These are phyloP conservation scores for Heterococcus sp. DNA, from an alignment of 108 stramenopile species.

Conservation along the genomic window DNA sequence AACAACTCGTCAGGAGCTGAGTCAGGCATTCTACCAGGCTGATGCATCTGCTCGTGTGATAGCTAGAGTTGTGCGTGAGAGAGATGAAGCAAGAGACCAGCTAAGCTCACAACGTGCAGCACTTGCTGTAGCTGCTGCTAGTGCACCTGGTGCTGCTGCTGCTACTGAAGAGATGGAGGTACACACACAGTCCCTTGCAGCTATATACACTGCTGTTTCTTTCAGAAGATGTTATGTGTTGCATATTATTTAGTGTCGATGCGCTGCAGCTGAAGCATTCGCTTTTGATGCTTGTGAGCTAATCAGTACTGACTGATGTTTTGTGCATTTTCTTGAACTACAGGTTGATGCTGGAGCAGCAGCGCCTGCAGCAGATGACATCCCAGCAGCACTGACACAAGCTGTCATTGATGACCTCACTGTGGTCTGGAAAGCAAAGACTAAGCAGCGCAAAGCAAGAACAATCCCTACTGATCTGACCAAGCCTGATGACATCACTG, in stretches of 20 bases:
- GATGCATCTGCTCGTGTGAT: slow-evolving; percentile 54
- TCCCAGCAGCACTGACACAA: neutral
- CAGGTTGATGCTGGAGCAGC: neutral
- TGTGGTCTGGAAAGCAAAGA: slow-evolving; percentile 26
- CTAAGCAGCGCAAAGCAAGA: slow-evolving; percentile 38
- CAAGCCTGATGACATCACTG: slow-evolving; percentile 9
- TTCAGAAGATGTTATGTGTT: neutral
- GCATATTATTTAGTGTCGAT: too few relatives aligned
- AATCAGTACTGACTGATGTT: neutral
- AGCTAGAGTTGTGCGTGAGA: slow-evolving; percentile 45
- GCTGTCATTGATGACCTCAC: slow-evolving; percentile 14
- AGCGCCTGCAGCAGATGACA: neutral
- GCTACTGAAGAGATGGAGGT: slow-evolving; percentile 6
- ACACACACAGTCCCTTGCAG: neutral
- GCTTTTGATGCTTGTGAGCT: neutral
- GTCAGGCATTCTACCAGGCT: slow-evolving; percentile 53
- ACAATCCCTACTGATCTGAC: slow-evolving; percentile 19
- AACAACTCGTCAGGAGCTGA: slow-evolving; percentile 52
- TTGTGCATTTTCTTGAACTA: too few relatives aligned
- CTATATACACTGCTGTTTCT: neutral
- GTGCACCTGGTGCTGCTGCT: slow-evolving; percentile 3
- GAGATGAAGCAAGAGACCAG: slow-evolving; percentile 30
- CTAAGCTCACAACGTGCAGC: slow-evolving; percentile 37
- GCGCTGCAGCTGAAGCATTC: neutral
- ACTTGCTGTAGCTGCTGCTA: slow-evolving; percentile 29